A percentile compares a stretch with the other conserved stretches of the same genome.
Conservation (phyloP, 176 grass and related monocot species). For the Paspalum vaginatum region DNA sequence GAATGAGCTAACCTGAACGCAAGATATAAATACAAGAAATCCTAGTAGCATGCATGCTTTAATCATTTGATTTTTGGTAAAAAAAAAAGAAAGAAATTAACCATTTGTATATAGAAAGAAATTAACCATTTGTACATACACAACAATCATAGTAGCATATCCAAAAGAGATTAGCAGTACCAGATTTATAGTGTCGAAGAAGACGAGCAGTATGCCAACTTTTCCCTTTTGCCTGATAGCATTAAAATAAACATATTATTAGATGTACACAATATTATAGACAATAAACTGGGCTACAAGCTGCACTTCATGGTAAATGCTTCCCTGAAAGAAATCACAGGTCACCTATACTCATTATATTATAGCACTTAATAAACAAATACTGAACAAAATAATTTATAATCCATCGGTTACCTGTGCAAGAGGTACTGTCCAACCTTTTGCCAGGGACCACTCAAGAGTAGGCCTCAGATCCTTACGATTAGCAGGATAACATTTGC, state of each 20-base stretch:
- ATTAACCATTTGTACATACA: background rate
- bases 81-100: background rate
- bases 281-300: background rate
- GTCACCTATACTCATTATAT: constrained; percentile 3
- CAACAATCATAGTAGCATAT: constrained; percentile 8
- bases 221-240: constrained; percentile 34
- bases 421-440: constrained; percentile 51
- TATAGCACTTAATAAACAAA: background rate
- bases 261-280: background rate
- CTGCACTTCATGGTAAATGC: background rate
- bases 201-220: constrained; percentile 31
- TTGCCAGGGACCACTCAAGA: constrained; percentile 47
- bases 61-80: background rate
- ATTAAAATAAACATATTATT: constrained; percentile 36
- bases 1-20: background rate
- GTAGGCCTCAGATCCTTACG: constrained; percentile 45
- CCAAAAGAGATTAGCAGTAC: constrained; percentile 27
- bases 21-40: background rate
- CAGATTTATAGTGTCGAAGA: constrained; percentile 31
- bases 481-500: constrained; percentile 3
- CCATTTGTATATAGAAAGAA: too few relatives aligned
- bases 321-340: background rate
- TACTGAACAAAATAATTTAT: constrained; percentile 23
- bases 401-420: constrained; percentile 31
- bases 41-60: background rate